Evolutionary conservation across 1,284 basidiomycete species (phyloP), one percentile per base, ranked within the genome.

Genomic region (Ceratobasidium sp.): DNA sequence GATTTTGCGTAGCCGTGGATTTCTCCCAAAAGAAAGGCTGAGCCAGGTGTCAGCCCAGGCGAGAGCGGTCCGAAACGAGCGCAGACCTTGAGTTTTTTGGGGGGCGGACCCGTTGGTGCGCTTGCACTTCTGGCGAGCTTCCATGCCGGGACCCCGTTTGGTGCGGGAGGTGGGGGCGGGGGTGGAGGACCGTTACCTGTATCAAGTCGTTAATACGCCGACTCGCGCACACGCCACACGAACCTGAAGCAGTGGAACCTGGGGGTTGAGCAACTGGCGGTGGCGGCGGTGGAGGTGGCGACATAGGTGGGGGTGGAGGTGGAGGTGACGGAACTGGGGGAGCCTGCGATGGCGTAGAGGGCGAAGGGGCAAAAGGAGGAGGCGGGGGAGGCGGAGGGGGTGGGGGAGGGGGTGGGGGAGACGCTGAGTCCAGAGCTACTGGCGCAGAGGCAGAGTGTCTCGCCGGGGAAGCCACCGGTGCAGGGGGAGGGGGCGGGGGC

Each of bases 1-100:
- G 76, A 3, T 85, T 78, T 9, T 79, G 78, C 21, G 83, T 78
- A 6, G 79, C 79, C 7, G 84, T 81, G 8, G 95, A 75, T 77
- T 96, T 96, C 75, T 88, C 91, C 94, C 95, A 96, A 79, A 95
- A 95, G 81, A 96, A 93, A 0, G 94, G 91, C 79, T 91, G 18
- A 33, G 30, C 11, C 18, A 30, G 8, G 12, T 3, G 16, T 69
- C 28, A 69, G 53, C 21, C n/a, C 25, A 8, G 12, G 25, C 0
- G 8, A 30, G 8, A 33, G 5, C 58, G 23, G 33, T 12, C 42
- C 11, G 23, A 16, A 38, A 25, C 1, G 21, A 18, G n/a, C 11
- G 44, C 77, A 67, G 12, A 80, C 81, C 73, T 82, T 92, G 66
- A 95, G 80, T 73, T 88, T 87, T 78, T 89, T 90, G 2, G 80